These are phyloP conservation scores for Nitzschia inconspicua DNA, from an alignment of 108 stramenopile genomes.

Conservation along the genomic window DNA sequence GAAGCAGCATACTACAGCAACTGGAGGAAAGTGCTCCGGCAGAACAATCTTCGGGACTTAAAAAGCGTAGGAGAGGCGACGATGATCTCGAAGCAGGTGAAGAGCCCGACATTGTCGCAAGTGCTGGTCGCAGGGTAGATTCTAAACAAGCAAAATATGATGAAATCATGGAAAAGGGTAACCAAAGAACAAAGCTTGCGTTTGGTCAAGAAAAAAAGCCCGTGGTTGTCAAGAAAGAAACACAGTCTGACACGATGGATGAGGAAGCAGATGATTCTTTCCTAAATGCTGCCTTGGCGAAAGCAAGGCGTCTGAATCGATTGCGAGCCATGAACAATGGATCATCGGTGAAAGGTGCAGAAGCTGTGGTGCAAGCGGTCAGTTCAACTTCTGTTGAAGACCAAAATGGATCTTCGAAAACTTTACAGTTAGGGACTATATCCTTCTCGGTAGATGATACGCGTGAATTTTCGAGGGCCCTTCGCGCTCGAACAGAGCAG, in stretches of 20 bases:
- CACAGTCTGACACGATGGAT: slow-evolving; percentile 10
- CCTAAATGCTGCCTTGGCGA: slow-evolving; percentile 84
- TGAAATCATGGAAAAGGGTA: slow-evolving; percentile 81
- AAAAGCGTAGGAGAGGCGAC: slow-evolving; percentile 32
- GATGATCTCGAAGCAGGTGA: slow-evolving; percentile 44
- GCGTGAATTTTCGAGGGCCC: slow-evolving; percentile 78
- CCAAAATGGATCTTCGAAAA: neutral
- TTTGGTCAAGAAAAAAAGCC: slow-evolving; percentile 35
- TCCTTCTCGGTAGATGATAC: slow-evolving; percentile 81
- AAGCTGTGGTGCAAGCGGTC: slow-evolving; percentile 65
- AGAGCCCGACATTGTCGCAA: slow-evolving; percentile 2
- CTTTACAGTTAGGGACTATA: slow-evolving; percentile 20
- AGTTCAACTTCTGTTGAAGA: slow-evolving; percentile 15
- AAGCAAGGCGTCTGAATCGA: slow-evolving; percentile 77
- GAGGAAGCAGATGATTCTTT: slow-evolving; percentile 84
- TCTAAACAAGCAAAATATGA: slow-evolving; percentile 55
- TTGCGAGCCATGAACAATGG: slow-evolving; percentile 54
- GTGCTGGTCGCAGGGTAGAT: slow-evolving; percentile 17
- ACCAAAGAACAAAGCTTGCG: slow-evolving; percentile 54
- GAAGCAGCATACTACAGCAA: slow-evolving; percentile 28
- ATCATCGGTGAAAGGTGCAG: slow-evolving; percentile 40
- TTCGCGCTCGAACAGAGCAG: slow-evolving; percentile 69
- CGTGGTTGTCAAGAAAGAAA: slow-evolving; percentile 2
- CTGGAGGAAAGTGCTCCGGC: slow-evolving; percentile 30
- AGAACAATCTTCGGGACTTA: slow-evolving; percentile 13